Evolutionary conservation across 345 rosid genomes (phyloP), one percentile per base, ranked within the genome.

Genomic region (Eucalyptus victrix): DNA sequence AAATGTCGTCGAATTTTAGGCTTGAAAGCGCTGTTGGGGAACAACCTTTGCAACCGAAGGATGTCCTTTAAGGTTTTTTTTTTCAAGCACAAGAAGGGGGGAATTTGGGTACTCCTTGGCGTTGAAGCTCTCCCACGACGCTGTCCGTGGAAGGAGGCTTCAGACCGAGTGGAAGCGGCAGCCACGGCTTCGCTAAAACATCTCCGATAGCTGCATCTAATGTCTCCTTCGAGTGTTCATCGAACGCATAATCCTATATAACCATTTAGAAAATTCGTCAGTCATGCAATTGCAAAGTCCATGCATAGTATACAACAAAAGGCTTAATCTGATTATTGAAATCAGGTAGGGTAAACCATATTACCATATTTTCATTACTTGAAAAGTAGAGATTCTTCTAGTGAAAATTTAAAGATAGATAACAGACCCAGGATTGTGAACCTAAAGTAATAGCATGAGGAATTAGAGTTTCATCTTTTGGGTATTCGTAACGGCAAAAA

Each of bases 141-240:
- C 97, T 87, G 34, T 96, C 98, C 3, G 91, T 62, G 2, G 99
- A 93, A 26, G 99, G 99, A 21, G 99, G 96, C 90, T 95, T 96
- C 32, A 97, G 92, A 30, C 98, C 98, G 1, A 97, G 92, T 53
- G 99, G 99, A 87, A 97, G 98, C 45, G 99, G 99, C 93, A 91
- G 95, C 98, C 98, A 96, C 88, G 99, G 99, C 90, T 98, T 96
- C 13, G 97, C 88, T 91, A 98, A 93, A 88, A 93, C 99, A 91
- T 98, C 99, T 91, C 96, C 99, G 13, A 98, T 92, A 50, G 96
- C 98, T 26, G 97, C 98, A 86, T 98, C 99, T 88, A 98, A 92
- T 92, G 96, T 96, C 93, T 98, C 99, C 40, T 93, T 97, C 21
- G 98, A 94, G 99, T 97, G 96, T 89, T 30, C 56, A 32, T 81